Conservation (phyloP, 805 yeast species). For the Wickerhamomyces chambardii region DNA sequence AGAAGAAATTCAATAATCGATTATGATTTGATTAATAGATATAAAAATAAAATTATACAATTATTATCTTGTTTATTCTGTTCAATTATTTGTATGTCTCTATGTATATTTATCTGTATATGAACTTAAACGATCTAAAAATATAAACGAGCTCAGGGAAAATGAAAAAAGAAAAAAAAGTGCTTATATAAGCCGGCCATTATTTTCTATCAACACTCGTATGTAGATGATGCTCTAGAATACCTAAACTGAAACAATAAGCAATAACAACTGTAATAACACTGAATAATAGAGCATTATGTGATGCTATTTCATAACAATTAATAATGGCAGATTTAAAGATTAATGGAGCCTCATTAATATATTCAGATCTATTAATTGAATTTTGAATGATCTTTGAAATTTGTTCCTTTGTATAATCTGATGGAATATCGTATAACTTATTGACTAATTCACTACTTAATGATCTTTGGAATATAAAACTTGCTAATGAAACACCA, state of each 20-base stretch:
- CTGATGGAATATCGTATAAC: slow-evolving; percentile 9
- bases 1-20: too few species aligned
- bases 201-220: slow-evolving; percentile 30
- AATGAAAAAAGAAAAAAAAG: too few species aligned
- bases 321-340: slow-evolving; percentile 29
- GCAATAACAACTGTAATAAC: slow-evolving; percentile 32
- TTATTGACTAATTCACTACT: slow-evolving; percentile 17
- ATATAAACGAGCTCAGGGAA: too few species aligned
- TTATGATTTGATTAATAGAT: too few species aligned
- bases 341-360: slow-evolving; percentile 34
- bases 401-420: slow-evolving; percentile 10
- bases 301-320: slow-evolving; percentile 40
- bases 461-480: slow-evolving; percentile 50
- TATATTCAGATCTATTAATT: slow-evolving; percentile 41
- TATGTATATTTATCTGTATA: too few species aligned
- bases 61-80: too few species aligned
- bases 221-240: slow-evolving; percentile 49
- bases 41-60: too few species aligned
- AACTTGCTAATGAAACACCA: slow-evolving; percentile 65
- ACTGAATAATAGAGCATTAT: slow-evolving; percentile 38
- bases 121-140: too few species aligned
- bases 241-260: slow-evolving; percentile 29
- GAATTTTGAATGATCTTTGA: slow-evolving; percentile 30
- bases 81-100: too few species aligned
- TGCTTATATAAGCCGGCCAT: too few species aligned